These are phyloP conservation scores for Iris pallida DNA, from an alignment of 116 monocot species.

Conservation along the genomic window DNA sequence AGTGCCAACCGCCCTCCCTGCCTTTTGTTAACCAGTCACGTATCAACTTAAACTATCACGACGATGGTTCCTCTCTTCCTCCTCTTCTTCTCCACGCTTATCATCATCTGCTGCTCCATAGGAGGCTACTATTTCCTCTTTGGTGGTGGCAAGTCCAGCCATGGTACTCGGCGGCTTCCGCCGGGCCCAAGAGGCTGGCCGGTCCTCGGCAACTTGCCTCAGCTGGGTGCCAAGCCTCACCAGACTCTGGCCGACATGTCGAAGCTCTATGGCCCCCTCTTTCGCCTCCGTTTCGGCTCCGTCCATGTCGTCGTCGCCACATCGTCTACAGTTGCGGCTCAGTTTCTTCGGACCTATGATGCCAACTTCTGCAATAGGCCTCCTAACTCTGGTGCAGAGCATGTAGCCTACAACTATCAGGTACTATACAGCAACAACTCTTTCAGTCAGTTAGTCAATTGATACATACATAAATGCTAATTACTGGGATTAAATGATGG, in stretches of 20 bases:
- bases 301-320: slow-evolving; percentile 32
- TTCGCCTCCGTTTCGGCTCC: slow-evolving; percentile 32
- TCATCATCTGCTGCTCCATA: too few relatives aligned
- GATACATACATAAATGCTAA: too few relatives aligned
- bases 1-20: too few relatives aligned
- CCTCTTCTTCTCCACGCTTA: too few relatives aligned
- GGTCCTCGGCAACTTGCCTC: slow-evolving; percentile 31
- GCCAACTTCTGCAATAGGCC: slow-evolving; percentile 40
- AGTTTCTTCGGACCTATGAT: slow-evolving; percentile 32
- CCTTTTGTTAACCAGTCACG: too few relatives aligned
- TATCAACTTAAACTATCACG: too few relatives aligned
- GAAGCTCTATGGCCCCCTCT: slow-evolving; percentile 22
- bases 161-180: not conserved
- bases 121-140: too few relatives aligned
- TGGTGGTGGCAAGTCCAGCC: too few relatives aligned
- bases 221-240: slow-evolving; percentile 39
- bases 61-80: too few relatives aligned
- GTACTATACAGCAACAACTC: too few relatives aligned
- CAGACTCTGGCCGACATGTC: slow-evolving; percentile 20
- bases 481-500: too few relatives aligned
- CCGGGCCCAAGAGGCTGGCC: slow-evolving; percentile 46
- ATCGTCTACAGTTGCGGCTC: slow-evolving; percentile 11
- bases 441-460: too few relatives aligned
- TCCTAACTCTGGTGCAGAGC: slow-evolving; percentile 39
- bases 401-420: slow-evolving; percentile 17